Evolutionary conservation across 2,329 filamentous ascomycete species (phyloP), one percentile per base, ranked within the genome.

Genomic region (Fusarium sp.): DNA sequence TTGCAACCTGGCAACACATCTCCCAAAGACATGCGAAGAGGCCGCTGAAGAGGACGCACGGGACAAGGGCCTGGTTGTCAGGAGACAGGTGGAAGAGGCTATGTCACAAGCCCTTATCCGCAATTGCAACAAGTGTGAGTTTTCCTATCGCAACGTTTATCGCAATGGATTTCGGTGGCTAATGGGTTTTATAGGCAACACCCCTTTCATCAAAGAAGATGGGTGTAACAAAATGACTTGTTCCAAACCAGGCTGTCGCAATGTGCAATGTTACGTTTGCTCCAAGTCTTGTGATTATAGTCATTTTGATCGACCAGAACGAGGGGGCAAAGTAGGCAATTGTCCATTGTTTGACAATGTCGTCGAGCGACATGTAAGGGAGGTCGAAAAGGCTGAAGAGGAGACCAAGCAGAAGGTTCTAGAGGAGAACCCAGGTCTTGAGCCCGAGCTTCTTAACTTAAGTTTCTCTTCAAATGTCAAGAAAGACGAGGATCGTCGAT

Each of bases 141-240:
- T 41, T 41, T 14, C 34, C 4, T 7, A 42, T 20, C 6, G 6
- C 14, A 20, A 27, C 13, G 4, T 16, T 13, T 14, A 53, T 42
- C 20, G 18, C 13, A 53, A 42, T 18, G 18, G 10, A 16, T 16
- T 12, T 21, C 7, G 11, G 64, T 74, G 41, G 75, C 70, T 69
- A 47, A 71, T 34, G 14, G 8, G n/a, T 37, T 25, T 11, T 23
- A 4, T 50, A 86, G 84, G 92, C 79, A 82, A 85, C n/a, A 87
- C 88, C n/a, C 88, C 90, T 0, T 96, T 95, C 73, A 86, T 97
- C 77, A 97, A 97, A 76, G 87, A 90, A 37, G 78, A 82, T 32
- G 93, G 93, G 4, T 97, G 93, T 81, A 97, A 97, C 81, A 94
- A 94, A 80, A 93, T 97, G 87, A 85, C 78, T 1, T 97, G 93